Evolutionary conservation across 352 stramenopile species (phyloP).

Genomic region (Phytopythium vexans): DNA sequence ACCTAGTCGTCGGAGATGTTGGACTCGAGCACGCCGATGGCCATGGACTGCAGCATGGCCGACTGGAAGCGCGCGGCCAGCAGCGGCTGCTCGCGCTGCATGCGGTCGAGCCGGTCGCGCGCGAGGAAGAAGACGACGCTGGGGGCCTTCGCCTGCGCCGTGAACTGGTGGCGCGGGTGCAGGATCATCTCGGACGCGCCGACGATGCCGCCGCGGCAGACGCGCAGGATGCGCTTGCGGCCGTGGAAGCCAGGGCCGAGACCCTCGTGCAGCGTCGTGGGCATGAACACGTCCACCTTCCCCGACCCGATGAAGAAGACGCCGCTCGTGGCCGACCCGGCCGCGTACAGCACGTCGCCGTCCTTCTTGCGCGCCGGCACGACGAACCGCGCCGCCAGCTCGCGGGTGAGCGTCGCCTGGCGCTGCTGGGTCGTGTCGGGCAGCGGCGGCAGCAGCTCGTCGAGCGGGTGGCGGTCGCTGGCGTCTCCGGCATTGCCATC

Average conservation of each 20-base stretch:
- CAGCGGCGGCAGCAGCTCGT: constrained; percentile 54
- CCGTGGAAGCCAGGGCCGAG: constrained; percentile 77
- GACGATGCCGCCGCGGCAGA: constrained; percentile 78
- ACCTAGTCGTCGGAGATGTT: constrained; percentile 77
- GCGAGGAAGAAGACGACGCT: constrained; percentile 83
- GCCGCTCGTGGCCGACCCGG: constrained; percentile 54
- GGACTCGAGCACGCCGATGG: constrained; percentile 79
- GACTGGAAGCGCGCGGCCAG: constrained; percentile 80
- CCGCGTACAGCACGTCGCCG: constrained; percentile 68
- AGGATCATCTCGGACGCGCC: constrained; percentile 78
- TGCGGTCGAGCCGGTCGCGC: constrained; percentile 62
- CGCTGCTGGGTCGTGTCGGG: constrained; percentile 8
- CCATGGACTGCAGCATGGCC: constrained; percentile 84
- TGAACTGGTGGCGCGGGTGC: constrained; percentile 81
- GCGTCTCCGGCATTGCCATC: constrained; percentile 22
- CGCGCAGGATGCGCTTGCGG: constrained; percentile 74
- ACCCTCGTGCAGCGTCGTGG: constrained; percentile 72
- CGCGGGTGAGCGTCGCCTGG: constrained; percentile 39
- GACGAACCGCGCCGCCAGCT: constrained; percentile 73
- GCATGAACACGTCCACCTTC: constrained; percentile 84
- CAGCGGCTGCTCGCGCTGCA: constrained; percentile 63
- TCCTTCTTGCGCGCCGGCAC: constrained; percentile 49
- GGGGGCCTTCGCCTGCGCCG: constrained; percentile 55
- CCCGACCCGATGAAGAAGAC: constrained; percentile 84
- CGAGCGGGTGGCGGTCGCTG: constrained; percentile 40